A percentile compares a stretch with the other conserved stretches of the same genome.
These are phyloP conservation scores for Hamigera avellanea DNA, from an alignment of 495 filamentous ascomycete genomes.

Conservation along the genomic window DNA sequence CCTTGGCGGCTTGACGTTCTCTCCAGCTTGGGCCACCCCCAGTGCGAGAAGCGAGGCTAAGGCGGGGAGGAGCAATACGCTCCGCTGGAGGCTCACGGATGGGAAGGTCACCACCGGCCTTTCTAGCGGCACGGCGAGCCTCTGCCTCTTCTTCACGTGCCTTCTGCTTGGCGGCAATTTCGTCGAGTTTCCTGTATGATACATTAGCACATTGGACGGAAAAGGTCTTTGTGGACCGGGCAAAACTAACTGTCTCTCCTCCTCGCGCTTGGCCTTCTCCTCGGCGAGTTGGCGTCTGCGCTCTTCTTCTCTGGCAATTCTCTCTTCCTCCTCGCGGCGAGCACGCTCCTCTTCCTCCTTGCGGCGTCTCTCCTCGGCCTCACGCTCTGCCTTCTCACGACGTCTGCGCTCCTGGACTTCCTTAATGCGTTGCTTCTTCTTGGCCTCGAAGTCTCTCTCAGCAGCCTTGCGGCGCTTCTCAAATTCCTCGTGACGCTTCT, in stretches of 20 bases:
- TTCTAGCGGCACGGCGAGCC: slow-evolving; percentile 40
- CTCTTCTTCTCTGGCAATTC: slow-evolving; percentile 60
- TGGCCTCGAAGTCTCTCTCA: slow-evolving; percentile 77
- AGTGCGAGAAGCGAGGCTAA: slow-evolving; percentile 45
- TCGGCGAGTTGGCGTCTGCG: slow-evolving; percentile 48
- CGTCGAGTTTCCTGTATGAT: slow-evolving; percentile 47
- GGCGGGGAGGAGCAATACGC: slow-evolving; percentile 50
- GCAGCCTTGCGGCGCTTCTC: slow-evolving; percentile 84
- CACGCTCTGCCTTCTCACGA: slow-evolving; percentile 67
- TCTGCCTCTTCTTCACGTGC: slow-evolving; percentile 61
- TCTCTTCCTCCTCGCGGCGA: slow-evolving; percentile 72
- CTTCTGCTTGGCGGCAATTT: slow-evolving; percentile 50
- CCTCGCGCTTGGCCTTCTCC: slow-evolving; percentile 70
- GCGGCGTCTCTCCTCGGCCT: slow-evolving; percentile 62
- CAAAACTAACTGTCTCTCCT: slow-evolving; percentile 58
- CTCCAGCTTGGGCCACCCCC: slow-evolving; percentile 65
- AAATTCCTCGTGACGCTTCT: slow-evolving; percentile 87
- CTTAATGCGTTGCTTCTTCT: slow-evolving; percentile 76
- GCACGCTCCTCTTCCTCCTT: slow-evolving; percentile 79
- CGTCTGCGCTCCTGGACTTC: slow-evolving; percentile 62
- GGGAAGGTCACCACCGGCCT: slow-evolving; percentile 15
- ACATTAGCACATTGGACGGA: slow-evolving; percentile 10
- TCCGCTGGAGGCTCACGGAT: slow-evolving; percentile 45
- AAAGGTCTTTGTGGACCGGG: not conserved
- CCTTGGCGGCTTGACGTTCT: slow-evolving; percentile 67